Evolutionary conservation across 108 stramenopile species (phyloP).

Genomic region (Cylindrotheca fusiformis): DNA sequence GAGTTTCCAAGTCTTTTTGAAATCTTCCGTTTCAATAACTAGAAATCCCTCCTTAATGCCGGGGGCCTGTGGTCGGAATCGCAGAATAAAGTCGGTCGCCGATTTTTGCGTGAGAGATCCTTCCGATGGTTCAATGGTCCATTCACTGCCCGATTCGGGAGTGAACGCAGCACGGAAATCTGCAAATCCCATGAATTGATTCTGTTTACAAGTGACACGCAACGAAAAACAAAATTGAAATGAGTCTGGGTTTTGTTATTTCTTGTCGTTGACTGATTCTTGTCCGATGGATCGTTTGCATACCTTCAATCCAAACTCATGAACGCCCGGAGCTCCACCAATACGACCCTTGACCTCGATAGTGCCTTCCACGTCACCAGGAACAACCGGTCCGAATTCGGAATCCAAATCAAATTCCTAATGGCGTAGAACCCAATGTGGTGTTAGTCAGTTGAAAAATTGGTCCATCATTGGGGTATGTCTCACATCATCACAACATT

Average conservation of each 20-base stretch:
- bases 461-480: no score
- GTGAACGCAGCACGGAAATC: constrained; percentile 87
- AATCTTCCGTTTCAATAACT: constrained; percentile 87
- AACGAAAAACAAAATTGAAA: neutral
- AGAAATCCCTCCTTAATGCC: constrained; percentile 64
- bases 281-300: no score
- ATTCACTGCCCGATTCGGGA: constrained; percentile 53
- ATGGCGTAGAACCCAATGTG: no score
- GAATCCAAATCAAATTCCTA: constrained; percentile 75
- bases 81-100: constrained; percentile 59
- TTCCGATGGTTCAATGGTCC: constrained; percentile 65
- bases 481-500: no score
- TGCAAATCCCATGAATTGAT: constrained; percentile 88
- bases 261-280: no score
- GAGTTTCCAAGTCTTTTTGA: constrained; percentile 83
- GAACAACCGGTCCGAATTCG: constrained; percentile 64
- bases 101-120: constrained; percentile 62
- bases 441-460: no score
- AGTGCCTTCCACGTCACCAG: constrained; percentile 56
- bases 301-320: constrained; percentile 55
- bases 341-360: constrained; percentile 54
- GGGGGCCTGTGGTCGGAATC: constrained; percentile 65
- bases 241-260: no score
- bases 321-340: constrained; percentile 37
- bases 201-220: no score